Evolutionary conservation across 2,329 filamentous ascomycete genomes (phyloP).

Genomic region (Colletotrichum sp.): DNA sequence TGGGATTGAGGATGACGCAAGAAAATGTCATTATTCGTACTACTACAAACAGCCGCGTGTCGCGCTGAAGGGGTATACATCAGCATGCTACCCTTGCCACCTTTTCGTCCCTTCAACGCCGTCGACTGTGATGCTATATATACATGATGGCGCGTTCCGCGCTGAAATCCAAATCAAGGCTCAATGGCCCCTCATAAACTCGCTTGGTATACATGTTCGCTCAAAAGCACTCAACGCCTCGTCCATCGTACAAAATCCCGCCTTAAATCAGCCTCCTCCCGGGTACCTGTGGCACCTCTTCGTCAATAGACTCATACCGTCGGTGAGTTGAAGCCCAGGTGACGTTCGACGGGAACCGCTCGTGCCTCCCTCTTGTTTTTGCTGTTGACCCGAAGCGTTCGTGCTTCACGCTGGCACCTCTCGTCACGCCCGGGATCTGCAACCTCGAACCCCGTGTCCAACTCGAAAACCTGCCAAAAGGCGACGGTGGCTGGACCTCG

Average conservation of each 20-base stretch:
- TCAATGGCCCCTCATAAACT: neutral
- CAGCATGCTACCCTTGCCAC: neutral
- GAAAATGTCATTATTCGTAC: conserved; percentile 15
- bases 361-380: neutral
- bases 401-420: neutral
- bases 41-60: conserved; percentile 5
- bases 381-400: neutral
- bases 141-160: neutral
- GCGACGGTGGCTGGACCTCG: conserved; percentile 6
- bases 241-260: neutral
- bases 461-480: neutral
- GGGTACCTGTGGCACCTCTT: neutral
- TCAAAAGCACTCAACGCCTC: neutral
- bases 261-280: neutral
- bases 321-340: neutral
- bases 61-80: conserved; percentile 8
- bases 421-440: neutral
- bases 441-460: conserved; percentile 3
- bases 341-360: neutral
- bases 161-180: neutral
- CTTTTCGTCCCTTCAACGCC: neutral
- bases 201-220: neutral
- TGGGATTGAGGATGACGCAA: neutral
- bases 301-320: neutral
- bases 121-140: neutral